Conservation (phyloP, 2,329 filamentous ascomycete genomes). For the Madurella fahalii region DNA sequence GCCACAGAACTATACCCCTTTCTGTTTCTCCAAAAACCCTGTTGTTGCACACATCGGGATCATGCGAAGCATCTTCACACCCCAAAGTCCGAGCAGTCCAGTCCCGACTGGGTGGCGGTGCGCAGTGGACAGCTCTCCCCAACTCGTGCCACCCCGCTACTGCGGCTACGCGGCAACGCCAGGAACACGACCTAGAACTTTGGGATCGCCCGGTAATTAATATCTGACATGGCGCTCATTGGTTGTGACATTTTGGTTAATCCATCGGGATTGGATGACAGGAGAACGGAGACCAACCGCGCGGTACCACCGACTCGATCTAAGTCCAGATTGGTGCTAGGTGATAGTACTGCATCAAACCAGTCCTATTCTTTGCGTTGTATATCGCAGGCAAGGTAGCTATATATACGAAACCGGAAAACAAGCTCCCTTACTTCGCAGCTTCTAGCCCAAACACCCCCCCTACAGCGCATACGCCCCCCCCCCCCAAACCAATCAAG, state of each 20-base stretch:
- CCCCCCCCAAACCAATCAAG: slow-evolving; percentile 27
- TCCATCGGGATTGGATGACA: neutral
- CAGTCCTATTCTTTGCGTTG: no score
- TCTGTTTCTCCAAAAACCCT: no score
- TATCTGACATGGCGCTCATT: neutral
- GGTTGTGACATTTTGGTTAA: no score
- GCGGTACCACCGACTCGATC: no score
- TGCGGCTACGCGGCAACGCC: slow-evolving; percentile 1
- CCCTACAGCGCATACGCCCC: neutral
- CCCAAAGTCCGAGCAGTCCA: neutral
- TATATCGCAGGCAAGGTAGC: no score
- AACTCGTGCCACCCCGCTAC: neutral
- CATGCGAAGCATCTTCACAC: neutral
- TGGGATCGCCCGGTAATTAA: neutral
- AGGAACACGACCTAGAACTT: neutral
- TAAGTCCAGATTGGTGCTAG: no score
- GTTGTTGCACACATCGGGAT: no score
- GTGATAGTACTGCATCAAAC: no score
- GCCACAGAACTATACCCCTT: no score
- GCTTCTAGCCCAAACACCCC: neutral
- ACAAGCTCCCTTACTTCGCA: neutral
- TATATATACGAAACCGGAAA: neutral
- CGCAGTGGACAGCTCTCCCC: neutral
- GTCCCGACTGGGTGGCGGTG: no score
- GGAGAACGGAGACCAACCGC: neutral